Conservation (phyloP, 2,329 filamentous ascomycete genomes). For the Thelonectria blattea region DNA sequence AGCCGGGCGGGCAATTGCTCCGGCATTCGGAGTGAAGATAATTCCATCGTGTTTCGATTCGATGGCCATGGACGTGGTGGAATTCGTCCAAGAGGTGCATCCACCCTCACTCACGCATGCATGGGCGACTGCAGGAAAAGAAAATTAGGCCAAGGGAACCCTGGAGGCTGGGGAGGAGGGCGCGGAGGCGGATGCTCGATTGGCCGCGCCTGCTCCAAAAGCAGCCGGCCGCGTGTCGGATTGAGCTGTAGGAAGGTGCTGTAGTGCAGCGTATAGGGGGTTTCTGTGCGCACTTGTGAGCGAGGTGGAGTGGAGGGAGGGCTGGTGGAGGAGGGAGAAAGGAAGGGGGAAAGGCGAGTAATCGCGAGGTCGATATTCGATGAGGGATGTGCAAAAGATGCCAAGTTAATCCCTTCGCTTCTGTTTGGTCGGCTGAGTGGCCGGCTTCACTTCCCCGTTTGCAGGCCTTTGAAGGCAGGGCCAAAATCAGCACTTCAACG, state of each 20-base stretch:
- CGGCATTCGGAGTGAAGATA: conserved; percentile 3
- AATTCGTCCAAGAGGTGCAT: conserved; percentile 2
- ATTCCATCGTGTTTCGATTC: conserved; percentile 1
- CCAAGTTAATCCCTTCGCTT: conserved; percentile 8
- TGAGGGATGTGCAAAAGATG: conserved; percentile 12
- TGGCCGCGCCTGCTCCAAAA: conserved; percentile 11
- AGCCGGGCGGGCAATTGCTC: neutral
- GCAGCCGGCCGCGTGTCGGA: conserved; percentile 22
- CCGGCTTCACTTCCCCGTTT: neutral
- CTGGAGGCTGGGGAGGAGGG: conserved; percentile 10
- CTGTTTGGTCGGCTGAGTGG: conserved; percentile 15
- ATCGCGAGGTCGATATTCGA: neutral
- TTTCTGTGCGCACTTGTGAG: conserved; percentile 2
- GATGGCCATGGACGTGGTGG: neutral
- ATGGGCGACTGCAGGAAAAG: conserved; percentile 9
- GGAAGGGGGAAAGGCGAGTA: neutral
- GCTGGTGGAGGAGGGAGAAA: conserved; percentile 10
- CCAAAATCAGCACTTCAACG: neutral
- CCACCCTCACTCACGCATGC: conserved; percentile 12
- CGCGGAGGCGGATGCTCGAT: conserved; percentile 2
- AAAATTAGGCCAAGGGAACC: conserved; percentile 12
- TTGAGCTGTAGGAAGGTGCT: conserved; percentile 5
- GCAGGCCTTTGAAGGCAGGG: neutral
- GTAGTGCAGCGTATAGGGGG: conserved; percentile 11
- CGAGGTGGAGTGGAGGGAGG: conserved; percentile 8